Percentiles rank a stretch among this genome's conserved stretches.
phyloP scores from a whole-genome alignment of 2,329 filamentous ascomycete genomes.

The Monilinia fructigena region DNA sequence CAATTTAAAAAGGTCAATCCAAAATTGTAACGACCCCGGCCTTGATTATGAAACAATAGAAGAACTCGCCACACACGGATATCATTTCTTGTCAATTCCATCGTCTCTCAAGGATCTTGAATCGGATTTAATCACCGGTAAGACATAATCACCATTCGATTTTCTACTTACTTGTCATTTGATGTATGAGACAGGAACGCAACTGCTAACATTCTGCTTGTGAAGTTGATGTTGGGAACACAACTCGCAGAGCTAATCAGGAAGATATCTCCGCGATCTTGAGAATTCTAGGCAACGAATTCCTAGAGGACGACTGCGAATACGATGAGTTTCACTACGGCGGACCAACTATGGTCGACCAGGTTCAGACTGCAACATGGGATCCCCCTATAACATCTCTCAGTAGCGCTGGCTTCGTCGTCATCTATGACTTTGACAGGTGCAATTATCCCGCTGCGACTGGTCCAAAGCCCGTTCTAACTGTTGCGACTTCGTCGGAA shows the following conservation, averaged over 20 bases:
- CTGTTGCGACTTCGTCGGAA: background rate
- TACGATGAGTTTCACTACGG: background rate
- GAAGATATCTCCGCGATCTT: background rate
- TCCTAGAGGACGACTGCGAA: background rate
- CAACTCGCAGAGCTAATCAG: conserved; percentile 1
- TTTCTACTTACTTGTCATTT: background rate
- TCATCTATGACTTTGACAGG: background rate
- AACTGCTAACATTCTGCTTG: background rate
- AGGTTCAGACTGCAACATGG: background rate
- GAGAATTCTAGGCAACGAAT: background rate
- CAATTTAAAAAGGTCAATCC: background rate
- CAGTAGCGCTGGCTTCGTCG: background rate
- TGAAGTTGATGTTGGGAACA: conserved; percentile 2
- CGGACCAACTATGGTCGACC: background rate
- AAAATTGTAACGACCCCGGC: background rate
- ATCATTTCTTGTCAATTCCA: background rate
- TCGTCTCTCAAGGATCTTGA: background rate
- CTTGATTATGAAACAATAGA: background rate
- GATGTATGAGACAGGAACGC: no score
- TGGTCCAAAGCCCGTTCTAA: background rate
- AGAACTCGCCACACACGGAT: background rate
- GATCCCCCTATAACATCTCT: background rate
- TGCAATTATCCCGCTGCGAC: background rate
- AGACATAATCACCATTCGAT: background rate
- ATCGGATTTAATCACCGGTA: background rate